Evolutionary conservation across 176 grass and related monocot genomes (phyloP).

Genomic region (Cymbopogon citratus): DNA sequence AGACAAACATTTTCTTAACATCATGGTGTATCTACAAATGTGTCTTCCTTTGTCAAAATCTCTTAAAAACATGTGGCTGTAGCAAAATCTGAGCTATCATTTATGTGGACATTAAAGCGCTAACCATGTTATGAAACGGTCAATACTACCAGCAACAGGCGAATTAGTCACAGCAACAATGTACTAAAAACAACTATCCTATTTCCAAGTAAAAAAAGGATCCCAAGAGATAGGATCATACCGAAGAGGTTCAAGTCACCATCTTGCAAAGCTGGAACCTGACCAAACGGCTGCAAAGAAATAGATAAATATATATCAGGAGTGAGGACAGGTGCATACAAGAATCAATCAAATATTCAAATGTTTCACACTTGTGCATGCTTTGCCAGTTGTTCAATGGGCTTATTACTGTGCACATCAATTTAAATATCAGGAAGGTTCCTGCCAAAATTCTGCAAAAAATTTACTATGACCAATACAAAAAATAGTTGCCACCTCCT

Average conservation of each 20-base stretch:
- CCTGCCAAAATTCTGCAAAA: not conserved
- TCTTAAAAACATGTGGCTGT: not conserved
- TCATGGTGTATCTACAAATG: not conserved
- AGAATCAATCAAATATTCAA: not conserved
- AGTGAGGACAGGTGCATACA: not conserved
- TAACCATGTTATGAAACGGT: not conserved
- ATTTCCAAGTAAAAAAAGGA: not conserved
- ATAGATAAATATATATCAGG: slow-evolving; percentile 9
- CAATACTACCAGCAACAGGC: not conserved
- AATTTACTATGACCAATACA: not conserved
- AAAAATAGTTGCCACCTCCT: not conserved
- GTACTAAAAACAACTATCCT: not conserved
- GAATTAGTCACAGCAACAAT: not conserved
- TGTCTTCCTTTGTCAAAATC: not conserved
- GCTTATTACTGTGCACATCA: not conserved
- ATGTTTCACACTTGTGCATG: not conserved
- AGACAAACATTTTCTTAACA: not conserved
- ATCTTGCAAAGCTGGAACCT: slow-evolving; percentile 63
- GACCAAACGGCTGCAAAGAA: slow-evolving; percentile 57
- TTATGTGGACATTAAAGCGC: not conserved
- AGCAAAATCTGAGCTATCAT: not conserved
- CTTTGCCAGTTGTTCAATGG: not conserved
- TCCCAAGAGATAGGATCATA: slow-evolving; percentile 22
- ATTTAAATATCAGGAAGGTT: not conserved
- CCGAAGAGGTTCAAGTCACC: slow-evolving; percentile 44